Conservation (phyloP, 257 asterid genomes). For the Solanum ossicruentum region DNA sequence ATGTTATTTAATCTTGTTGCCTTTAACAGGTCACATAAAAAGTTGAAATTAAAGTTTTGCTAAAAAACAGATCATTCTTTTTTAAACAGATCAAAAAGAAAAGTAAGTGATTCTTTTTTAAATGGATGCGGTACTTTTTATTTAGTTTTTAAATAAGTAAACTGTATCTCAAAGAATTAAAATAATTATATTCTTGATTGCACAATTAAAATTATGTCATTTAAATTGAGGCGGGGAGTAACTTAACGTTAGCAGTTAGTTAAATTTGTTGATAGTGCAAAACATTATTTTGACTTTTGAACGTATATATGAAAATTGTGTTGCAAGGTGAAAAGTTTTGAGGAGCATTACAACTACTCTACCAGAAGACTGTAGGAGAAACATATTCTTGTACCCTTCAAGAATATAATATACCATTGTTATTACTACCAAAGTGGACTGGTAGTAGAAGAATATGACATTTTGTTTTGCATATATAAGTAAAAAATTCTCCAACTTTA, state of each 20-base stretch:
- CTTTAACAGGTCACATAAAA: too few relatives aligned
- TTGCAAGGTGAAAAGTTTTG: not conserved
- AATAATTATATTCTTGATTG: not conserved
- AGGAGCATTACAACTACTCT: not conserved
- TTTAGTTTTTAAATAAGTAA: not conserved
- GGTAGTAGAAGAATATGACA: not conserved
- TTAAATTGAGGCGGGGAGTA: not conserved
- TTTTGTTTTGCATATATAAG: not conserved
- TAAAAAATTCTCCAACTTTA: not conserved
- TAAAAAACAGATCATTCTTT: too few relatives aligned
- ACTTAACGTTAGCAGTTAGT: not conserved
- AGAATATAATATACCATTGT: not conserved
- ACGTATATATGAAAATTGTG: not conserved
- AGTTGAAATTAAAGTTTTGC: too few relatives aligned
- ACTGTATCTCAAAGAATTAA: not conserved
- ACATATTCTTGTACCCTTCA: not conserved
- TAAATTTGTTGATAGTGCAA: not conserved
- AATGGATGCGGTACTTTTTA: not conserved
- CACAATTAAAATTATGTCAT: not conserved
- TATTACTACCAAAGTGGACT: not conserved
- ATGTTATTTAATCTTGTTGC: too few relatives aligned
- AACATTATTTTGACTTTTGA: not conserved
- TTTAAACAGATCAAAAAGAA: too few relatives aligned
- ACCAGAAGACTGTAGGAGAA: not conserved
- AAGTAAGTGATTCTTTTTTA: too few relatives aligned